Percentiles rank a stretch among this genome's conserved stretches.
These are phyloP conservation scores for Daldinia concentrica DNA, from an alignment of 495 filamentous ascomycete species.

Conservation along the genomic window DNA sequence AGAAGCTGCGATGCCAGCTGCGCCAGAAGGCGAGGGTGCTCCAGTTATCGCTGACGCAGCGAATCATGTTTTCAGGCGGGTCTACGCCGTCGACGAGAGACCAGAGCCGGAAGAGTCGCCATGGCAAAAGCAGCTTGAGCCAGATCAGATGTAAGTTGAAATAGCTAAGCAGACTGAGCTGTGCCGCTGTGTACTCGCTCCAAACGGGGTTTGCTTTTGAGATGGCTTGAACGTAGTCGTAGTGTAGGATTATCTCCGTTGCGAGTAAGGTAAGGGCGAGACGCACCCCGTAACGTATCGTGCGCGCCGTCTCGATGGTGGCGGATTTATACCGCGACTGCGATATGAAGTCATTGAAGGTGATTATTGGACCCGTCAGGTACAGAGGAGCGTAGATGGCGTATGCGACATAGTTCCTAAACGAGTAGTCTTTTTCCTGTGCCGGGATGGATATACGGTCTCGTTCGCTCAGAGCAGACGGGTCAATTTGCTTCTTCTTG, in stretches of 20 bases:
- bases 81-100: conserved; percentile 88
- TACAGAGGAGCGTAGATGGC: conserved; percentile 92
- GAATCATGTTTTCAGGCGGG: conserved; percentile 97
- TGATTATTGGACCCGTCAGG: conserved; percentile 90
- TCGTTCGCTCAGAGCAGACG: conserved; percentile 81
- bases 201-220: conserved; percentile 80
- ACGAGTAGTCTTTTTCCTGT: conserved; percentile 72
- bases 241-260: conserved; percentile 96
- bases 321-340: conserved; percentile 76
- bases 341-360: conserved; percentile 97
- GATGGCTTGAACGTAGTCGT: conserved; percentile 92
- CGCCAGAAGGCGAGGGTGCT: conserved; percentile 94
- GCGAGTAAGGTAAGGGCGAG: conserved; percentile 81
- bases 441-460: conserved; percentile 85
- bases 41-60: conserved; percentile 96
- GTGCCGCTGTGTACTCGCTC: conserved; percentile 84
- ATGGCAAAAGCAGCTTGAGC: conserved; percentile 96
- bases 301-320: conserved; percentile 72
- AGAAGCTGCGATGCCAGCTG: conserved; percentile 92
- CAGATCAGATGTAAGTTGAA: conserved; percentile 98
- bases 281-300: conserved; percentile 80
- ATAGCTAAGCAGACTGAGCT: conserved; percentile 90
- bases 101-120: conserved; percentile 98
- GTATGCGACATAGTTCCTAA: conserved; percentile 88
- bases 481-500: conserved; percentile 99